These are phyloP conservation scores for Agaricus bisporus DNA, from an alignment of 768 basidiomycete species.

Conservation along the genomic window DNA sequence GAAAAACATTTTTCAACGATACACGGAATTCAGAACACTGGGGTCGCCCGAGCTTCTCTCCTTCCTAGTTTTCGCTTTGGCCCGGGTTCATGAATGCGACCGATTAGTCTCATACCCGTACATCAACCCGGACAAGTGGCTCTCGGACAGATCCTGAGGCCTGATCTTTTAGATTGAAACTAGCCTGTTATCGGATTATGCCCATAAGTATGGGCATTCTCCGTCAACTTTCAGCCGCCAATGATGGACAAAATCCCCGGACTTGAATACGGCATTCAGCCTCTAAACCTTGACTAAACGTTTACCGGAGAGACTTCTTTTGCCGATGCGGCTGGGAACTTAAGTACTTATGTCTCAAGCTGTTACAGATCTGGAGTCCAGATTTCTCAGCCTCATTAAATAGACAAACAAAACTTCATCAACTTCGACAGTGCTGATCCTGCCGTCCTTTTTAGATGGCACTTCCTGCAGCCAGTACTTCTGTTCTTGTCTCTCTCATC, in stretches of 20 bases:
- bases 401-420: not conserved
- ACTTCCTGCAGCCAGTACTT: not conserved
- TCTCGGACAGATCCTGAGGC: no score
- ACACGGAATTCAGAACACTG: no score
- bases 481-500: slow-evolving; percentile 1
- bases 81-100: no score
- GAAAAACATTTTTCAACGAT: no score
- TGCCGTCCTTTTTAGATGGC: not conserved
- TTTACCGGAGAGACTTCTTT: not conserved
- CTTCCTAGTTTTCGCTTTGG: no score
- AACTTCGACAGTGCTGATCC: not conserved
- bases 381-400: not conserved
- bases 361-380: not conserved
- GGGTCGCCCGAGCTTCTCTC: no score
- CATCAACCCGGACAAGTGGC: no score
- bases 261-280: not conserved
- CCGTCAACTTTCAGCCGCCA: not conserved
- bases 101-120: no score
- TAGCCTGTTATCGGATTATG: no score
- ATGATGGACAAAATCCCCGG: not conserved
- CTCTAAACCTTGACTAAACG: not conserved
- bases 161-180: no score
- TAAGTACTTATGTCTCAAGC: slow-evolving; percentile 4
- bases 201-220: no score
- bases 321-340: not conserved